These are phyloP conservation scores for Umbellularia californica DNA, from an alignment of 164 flowering plant genomes.

Conservation along the genomic window DNA sequence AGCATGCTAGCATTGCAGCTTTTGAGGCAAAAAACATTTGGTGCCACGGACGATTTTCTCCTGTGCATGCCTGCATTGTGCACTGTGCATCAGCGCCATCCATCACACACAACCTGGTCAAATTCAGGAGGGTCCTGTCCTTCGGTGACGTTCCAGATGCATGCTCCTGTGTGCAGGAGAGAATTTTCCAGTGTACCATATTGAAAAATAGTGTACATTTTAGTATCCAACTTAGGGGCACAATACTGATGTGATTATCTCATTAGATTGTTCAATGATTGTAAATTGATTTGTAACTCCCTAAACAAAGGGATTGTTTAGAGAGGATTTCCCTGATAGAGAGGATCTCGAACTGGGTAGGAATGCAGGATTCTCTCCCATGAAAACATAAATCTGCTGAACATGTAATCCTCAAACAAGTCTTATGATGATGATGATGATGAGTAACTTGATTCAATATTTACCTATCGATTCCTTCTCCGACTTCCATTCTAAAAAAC, in stretches of 20 bases:
- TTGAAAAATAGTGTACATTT: no score
- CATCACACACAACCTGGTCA: no score
- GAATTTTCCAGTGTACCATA: no score
- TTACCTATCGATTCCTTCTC: constrained; percentile 86
- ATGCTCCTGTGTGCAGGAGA: no score
- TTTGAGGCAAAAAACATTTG: not conserved
- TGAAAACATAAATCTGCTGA: not conserved
- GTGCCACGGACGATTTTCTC: not conserved
- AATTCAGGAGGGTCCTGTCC: no score
- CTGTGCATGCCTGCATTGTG: not conserved
- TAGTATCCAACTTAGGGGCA: no score
- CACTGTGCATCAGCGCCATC: no score
- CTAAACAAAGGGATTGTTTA: no score
- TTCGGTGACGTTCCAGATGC: no score
- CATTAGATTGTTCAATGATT: not conserved
- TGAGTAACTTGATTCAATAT: not conserved
- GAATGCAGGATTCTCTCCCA: not conserved
- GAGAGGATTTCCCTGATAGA: not conserved
- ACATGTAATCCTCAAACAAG: not conserved
- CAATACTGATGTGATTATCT: no score
- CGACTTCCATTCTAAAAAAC: constrained; percentile 85
- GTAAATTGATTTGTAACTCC: not conserved
- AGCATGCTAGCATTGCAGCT: not conserved
- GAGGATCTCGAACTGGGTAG: not conserved
- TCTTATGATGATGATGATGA: not conserved